Evolutionary conservation across 2,329 filamentous ascomycete genomes (phyloP), one percentile per base, ranked within the genome.

Genomic region (Coleophoma crateriformis): DNA sequence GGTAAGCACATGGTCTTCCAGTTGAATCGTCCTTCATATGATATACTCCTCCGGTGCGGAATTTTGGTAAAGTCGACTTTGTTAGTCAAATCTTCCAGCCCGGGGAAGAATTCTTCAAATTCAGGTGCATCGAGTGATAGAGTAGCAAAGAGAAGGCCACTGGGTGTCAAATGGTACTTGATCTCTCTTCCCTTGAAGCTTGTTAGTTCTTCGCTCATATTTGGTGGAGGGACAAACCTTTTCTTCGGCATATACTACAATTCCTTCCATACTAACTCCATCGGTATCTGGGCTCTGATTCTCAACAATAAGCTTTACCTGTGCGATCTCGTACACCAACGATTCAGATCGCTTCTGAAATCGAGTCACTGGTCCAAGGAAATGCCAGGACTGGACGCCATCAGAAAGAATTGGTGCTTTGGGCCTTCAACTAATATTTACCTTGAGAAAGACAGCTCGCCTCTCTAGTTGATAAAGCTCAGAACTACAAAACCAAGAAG

Each of bases 11-110:
- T 79, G 0, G 77, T 79, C 58, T 80, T 80, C 77, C 77, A 80
- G 59, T 81, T 81, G 66, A 81, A 80, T 0, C 69, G 68, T 3
- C 78, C 77, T 46, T 75, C 69, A 49, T 81, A 81, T n/a, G 69
- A 71, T 54, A 81, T 76, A 40, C 73, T 75, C 19, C 71, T 69
- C 3, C 75, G 69, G 54, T 78, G 68, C 0, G 76, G 76, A 2
- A 78, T 65, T 48, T 72, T 68, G 4, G 75, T 78, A 58, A 81
- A 81, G 50, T 81, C 74, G 3, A 79, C 75, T 39, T 63, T 69
- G 2, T 66, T 65, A 1, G 78, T 67, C 3, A 79, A 53, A 2
- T 68, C 65, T 52, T 79, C 72, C 0, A 81, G 64, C 1, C 76
- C 73, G 0, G 71, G 72, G 54, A 78, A 81, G 63, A 73, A 81